Conservation (phyloP, 148 eudicot species). For the Arctostaphylos glauca region DNA sequence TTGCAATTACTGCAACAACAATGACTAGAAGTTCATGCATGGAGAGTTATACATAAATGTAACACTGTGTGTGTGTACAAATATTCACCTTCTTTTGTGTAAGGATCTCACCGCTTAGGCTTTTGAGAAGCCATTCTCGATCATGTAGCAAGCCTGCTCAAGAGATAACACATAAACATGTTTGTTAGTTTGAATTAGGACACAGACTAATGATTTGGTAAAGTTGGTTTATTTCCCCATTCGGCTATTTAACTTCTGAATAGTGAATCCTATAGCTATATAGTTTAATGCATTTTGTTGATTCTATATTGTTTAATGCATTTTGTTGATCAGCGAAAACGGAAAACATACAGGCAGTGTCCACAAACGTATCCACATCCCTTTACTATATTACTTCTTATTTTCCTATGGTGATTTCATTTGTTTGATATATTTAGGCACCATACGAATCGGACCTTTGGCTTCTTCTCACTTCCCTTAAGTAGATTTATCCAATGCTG, state of each 20-base stretch:
- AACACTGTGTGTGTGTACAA: background rate
- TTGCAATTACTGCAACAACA: no score
- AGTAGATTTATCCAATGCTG: background rate
- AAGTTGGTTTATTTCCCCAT: no score
- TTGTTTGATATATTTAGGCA: background rate
- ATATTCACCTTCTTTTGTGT: slow-evolving; percentile 84
- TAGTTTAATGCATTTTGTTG: no score
- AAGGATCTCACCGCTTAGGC: slow-evolving; percentile 79
- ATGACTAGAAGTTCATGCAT: background rate
- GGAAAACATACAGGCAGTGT: no score
- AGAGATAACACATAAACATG: background rate
- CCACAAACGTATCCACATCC: background rate
- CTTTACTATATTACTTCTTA: background rate
- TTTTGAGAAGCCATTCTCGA: slow-evolving; percentile 92
- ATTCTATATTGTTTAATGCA: no score
- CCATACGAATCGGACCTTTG: background rate
- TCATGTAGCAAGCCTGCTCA: slow-evolving; percentile 78
- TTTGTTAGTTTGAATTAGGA: background rate
- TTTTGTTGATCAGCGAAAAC: no score
- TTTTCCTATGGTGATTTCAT: background rate
- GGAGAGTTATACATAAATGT: slow-evolving; percentile 7
- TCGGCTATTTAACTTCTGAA: no score
- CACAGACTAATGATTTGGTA: no score
- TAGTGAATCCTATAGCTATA: no score
- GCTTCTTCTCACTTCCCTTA: background rate